Conservation (phyloP, 805 yeast species). For the Saccharomyces paradoxus region DNA sequence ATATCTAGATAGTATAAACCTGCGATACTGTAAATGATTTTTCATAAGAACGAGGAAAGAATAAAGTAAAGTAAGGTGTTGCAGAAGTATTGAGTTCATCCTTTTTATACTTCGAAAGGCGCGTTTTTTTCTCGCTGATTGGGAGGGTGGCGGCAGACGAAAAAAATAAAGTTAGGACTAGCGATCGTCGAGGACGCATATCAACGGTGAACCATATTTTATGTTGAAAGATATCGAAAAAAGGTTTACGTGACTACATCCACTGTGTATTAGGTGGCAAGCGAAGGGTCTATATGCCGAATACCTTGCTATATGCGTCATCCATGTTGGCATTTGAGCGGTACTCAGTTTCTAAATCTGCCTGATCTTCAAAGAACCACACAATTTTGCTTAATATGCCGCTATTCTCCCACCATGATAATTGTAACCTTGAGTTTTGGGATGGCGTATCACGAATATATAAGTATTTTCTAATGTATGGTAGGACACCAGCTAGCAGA, state of each 20-base stretch:
- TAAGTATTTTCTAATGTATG: background rate
- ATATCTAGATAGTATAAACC: too few species aligned
- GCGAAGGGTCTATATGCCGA: conserved; percentile 8
- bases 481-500: background rate
- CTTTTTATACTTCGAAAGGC: background rate
- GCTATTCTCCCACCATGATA: conserved; percentile 22
- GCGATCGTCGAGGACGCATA: background rate
- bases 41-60: background rate
- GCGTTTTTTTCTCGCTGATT: background rate
- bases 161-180: background rate
- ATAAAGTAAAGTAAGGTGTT: background rate
- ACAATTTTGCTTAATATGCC: conserved; percentile 12
- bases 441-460: background rate
- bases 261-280: background rate
- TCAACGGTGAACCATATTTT: background rate
- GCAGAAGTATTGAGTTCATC: background rate
- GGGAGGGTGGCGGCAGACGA: background rate
- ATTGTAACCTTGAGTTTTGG: conserved; percentile 1
- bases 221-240: background rate
- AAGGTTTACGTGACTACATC: background rate
- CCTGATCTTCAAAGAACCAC: conserved; percentile 17
- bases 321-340: conserved; percentile 1
- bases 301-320: conserved; percentile 18
- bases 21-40: background rate
- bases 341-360: conserved; percentile 2